These are phyloP conservation scores for Backusella australiensis DNA, from an alignment of 192 early-diverging fungal species.

Conservation along the genomic window DNA sequence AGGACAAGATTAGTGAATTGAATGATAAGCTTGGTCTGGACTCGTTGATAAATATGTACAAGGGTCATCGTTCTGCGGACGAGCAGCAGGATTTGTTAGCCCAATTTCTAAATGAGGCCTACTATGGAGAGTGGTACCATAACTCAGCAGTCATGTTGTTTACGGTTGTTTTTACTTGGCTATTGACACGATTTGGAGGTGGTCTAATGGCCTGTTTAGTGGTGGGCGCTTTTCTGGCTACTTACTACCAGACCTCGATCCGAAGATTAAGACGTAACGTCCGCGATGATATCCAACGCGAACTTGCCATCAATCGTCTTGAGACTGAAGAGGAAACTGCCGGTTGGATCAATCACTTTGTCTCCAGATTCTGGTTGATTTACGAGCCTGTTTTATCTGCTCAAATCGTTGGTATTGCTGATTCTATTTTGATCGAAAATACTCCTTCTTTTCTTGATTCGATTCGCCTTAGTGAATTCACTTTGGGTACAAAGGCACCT, in stretches of 20 bases:
- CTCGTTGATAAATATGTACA: constrained; percentile 11
- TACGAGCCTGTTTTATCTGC: constrained; percentile 85
- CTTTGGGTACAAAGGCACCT: constrained; percentile 76
- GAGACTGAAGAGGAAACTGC: constrained; percentile 60
- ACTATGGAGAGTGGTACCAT: constrained; percentile 42
- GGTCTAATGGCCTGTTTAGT: constrained; percentile 37
- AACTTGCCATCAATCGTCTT: constrained; percentile 50
- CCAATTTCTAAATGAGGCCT: constrained; percentile 34
- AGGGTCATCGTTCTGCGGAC: neutral
- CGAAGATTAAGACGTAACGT: constrained; percentile 64
- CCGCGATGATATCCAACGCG: constrained; percentile 68
- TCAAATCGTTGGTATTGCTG: constrained; percentile 66
- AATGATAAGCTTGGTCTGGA: constrained; percentile 12
- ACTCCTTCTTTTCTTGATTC: constrained; percentile 83
- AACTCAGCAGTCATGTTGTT: constrained; percentile 34
- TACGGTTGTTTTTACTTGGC: constrained; percentile 34
- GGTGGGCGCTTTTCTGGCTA: constrained; percentile 46
- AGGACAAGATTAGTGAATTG: neutral
- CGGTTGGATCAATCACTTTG: constrained; percentile 88
- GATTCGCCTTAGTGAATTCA: constrained; percentile 70
- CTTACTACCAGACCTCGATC: constrained; percentile 74
- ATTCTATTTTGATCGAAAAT: constrained; percentile 69
- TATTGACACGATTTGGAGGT: constrained; percentile 32
- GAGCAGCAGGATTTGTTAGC: constrained; percentile 24
- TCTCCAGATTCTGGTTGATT: constrained; percentile 84